Evolutionary conservation across 306 rosid genomes (phyloP), one percentile per base, ranked within the genome.

Genomic region (Cucurbita argyrosperma): DNA sequence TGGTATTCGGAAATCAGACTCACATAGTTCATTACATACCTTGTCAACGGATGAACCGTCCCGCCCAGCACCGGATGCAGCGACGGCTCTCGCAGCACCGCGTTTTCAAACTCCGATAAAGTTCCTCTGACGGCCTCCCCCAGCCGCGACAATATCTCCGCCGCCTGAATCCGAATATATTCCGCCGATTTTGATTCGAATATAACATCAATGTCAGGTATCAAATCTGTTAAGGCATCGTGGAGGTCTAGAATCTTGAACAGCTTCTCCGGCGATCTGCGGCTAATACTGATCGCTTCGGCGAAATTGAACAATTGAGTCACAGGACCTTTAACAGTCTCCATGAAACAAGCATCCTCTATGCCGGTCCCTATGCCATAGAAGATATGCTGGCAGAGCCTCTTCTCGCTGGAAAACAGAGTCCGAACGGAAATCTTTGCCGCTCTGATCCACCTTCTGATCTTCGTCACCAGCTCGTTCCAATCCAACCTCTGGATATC

Each of bases 41-140:
- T 88, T 30, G 99, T 95, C 87, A 95, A 55, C 15, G 99, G 99
- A 64, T 95, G 99, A 82, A 95, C 83, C 1, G 99, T 95, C 8
- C 99, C 99, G 51, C 97, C 97, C 0, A 96, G 95, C n/a, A 94
- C 99, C 26, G 96, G 88, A 23, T 88, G 91, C 92, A 63, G 82
- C 26, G 96, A 95, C 37, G 99, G 96, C 43, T 95, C 99, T 4
- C 86, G 86, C 30, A 91, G 86, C 74, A 95, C 96, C 5, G 99
- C 97, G 76, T 88, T 91, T 76, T 95, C 99, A 46, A 95, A 95
- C 79, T 95, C 99, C 3, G 99, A 95, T 8, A 95, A 43, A 61
- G 87, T 95, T 61, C 99, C 99, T 63, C 96, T 85, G 5, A 88
- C 97, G 18, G 99, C 99, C 85, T 95, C 99, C 4, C 95, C 99